These are phyloP conservation scores for Pseudonectria buxi DNA, from an alignment of 2,329 filamentous ascomycete genomes.

Conservation along the genomic window DNA sequence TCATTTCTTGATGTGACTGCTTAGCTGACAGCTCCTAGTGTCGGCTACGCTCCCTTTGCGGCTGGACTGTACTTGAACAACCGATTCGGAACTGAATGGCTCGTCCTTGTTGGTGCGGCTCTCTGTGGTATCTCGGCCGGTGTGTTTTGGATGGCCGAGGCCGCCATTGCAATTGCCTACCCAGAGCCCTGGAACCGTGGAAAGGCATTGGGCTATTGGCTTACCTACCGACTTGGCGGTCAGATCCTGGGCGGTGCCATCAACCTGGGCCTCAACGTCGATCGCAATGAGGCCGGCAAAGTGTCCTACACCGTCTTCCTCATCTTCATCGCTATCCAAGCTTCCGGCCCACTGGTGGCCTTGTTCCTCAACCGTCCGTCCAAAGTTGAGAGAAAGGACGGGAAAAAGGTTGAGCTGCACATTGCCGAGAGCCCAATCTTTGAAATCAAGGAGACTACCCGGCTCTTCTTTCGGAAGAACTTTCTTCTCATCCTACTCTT, in stretches of 20 bases:
- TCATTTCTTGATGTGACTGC: slow-evolving; percentile 3
- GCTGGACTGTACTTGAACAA: slow-evolving; percentile 69
- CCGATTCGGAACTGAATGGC: slow-evolving; percentile 61
- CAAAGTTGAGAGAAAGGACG: slow-evolving; percentile 59
- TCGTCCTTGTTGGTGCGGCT: slow-evolving; percentile 60
- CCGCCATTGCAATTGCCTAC: slow-evolving; percentile 65
- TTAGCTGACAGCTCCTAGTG: slow-evolving; percentile 18
- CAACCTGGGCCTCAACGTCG: slow-evolving; percentile 59
- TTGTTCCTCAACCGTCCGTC: slow-evolving; percentile 54
- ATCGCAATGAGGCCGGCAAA: slow-evolving; percentile 51
- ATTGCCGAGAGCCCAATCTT: slow-evolving; percentile 50
- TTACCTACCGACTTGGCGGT: slow-evolving; percentile 50
- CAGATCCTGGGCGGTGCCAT: slow-evolving; percentile 68
- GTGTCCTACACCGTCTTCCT: slow-evolving; percentile 64
- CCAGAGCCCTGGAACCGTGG: slow-evolving; percentile 64
- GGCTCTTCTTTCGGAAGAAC: slow-evolving; percentile 51
- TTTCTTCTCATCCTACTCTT: slow-evolving; percentile 61
- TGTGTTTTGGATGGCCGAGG: slow-evolving; percentile 70
- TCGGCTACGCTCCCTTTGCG: slow-evolving; percentile 65
- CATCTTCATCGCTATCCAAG: slow-evolving; percentile 65
- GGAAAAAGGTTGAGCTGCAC: slow-evolving; percentile 51
- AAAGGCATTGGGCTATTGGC: slow-evolving; percentile 61
- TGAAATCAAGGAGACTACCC: slow-evolving; percentile 54
- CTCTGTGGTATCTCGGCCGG: slow-evolving; percentile 65
- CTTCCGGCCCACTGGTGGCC: slow-evolving; percentile 56